These are phyloP conservation scores for Pterocarpus santalinus DNA, from an alignment of 306 rosid species.

Conservation along the genomic window DNA sequence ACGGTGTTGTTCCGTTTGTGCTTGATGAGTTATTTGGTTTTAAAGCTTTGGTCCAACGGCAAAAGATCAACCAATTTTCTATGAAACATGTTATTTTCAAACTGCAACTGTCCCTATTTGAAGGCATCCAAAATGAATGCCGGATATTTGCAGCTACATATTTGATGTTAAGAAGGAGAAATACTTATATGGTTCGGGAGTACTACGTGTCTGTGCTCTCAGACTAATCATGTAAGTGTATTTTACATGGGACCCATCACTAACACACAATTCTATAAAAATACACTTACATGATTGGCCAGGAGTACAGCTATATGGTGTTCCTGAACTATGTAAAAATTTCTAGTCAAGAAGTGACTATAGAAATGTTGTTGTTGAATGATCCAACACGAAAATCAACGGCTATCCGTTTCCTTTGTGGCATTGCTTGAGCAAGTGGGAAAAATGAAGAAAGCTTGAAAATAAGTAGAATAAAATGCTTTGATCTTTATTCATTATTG, in stretches of 20 bases:
- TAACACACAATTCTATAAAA: too few species aligned
- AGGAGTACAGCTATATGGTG: too few species aligned
- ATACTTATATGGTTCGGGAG: too few species aligned
- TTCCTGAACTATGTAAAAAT: too few species aligned
- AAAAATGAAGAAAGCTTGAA: background rate
- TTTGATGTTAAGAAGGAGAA: constrained; percentile 51
- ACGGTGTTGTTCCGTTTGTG: background rate
- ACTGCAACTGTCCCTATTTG: constrained; percentile 63
- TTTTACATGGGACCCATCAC: too few species aligned
- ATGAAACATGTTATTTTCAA: constrained; percentile 57
- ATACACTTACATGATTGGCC: too few species aligned
- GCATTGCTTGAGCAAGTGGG: background rate
- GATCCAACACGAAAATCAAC: constrained; percentile 57
- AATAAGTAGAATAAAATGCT: background rate
- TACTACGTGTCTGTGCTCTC: too few species aligned
- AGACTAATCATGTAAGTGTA: too few species aligned
- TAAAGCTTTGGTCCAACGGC: constrained; percentile 45
- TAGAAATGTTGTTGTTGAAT: constrained; percentile 70
- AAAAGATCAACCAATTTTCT: constrained; percentile 45
- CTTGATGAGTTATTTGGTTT: background rate
- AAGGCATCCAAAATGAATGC: constrained; percentile 57
- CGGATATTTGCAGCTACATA: constrained; percentile 67
- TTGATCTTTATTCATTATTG: background rate
- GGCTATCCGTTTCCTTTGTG: constrained; percentile 17
- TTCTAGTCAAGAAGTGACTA: constrained; percentile 49